Conservation (phyloP, 2,329 filamentous ascomycete genomes). For the Tetracladium maxilliforme region DNA sequence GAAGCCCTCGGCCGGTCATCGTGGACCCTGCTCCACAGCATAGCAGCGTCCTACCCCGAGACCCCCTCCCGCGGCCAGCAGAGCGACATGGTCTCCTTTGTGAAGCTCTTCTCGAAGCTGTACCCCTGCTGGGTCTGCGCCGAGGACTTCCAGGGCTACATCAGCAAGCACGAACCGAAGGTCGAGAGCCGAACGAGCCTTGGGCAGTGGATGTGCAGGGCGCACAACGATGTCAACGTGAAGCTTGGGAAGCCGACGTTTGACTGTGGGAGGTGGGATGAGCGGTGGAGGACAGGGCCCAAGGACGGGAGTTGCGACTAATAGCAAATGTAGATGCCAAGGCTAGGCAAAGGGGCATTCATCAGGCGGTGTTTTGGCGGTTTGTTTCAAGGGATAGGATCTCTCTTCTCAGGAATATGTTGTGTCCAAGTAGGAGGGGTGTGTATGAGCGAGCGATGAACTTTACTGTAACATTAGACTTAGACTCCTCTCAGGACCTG, state of each 20-base stretch:
- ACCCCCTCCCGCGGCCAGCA: constrained; percentile 55
- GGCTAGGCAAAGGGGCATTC: no score
- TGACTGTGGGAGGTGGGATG: constrained; percentile 82
- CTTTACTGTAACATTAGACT: no score
- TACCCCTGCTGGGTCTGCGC: constrained; percentile 97
- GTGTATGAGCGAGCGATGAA: no score
- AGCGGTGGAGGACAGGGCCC: constrained; percentile 90
- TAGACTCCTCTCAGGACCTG: no score
- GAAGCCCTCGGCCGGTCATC: constrained; percentile 73
- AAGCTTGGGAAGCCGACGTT: constrained; percentile 87
- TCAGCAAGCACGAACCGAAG: constrained; percentile 49
- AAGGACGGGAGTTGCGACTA: constrained; percentile 49
- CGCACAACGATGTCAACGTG: constrained; percentile 74
- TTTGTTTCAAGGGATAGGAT: no score
- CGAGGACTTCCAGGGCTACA: constrained; percentile 76
- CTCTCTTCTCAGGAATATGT: no score
- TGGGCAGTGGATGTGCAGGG: constrained; percentile 70
- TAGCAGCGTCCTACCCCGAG: constrained; percentile 75
- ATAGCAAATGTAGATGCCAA: constrained; percentile 1
- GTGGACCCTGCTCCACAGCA: constrained; percentile 88
- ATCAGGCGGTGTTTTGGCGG: no score
- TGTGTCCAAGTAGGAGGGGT: no score
- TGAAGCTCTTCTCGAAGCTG: constrained; percentile 66
- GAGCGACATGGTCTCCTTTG: constrained; percentile 61
- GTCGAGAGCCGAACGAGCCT: constrained; percentile 56